Evolutionary conservation across 202 grass and related monocot genomes (phyloP).

Genomic region (Saccharum hybrid): DNA sequence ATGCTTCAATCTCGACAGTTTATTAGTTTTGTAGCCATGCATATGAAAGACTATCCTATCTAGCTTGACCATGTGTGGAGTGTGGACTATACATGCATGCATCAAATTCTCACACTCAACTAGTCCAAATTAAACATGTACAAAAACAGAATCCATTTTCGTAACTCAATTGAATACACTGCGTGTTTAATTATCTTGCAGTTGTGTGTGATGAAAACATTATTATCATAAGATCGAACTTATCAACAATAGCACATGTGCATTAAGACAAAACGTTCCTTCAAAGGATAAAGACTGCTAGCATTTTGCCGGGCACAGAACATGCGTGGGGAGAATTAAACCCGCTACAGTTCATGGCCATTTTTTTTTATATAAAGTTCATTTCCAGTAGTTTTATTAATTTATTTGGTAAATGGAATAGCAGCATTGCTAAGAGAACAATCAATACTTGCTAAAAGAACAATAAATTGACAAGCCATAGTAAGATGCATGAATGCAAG

Average conservation of each 20-base stretch:
- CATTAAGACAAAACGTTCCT: neutral
- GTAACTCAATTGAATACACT: neutral
- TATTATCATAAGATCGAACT: neutral
- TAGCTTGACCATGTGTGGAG: neutral
- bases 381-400: neutral
- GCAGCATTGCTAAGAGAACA: neutral
- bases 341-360: neutral
- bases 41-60: neutral
- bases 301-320: neutral
- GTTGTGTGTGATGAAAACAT: neutral
- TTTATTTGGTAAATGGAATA: neutral
- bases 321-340: neutral
- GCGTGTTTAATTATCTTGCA: neutral
- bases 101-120: neutral
- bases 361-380: no score
- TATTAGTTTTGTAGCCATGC: neutral
- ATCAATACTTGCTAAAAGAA: neutral
- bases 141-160: neutral
- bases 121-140: neutral
- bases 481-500: neutral
- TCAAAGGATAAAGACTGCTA: neutral
- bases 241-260: neutral
- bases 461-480: neutral
- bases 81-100: neutral
- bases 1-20: neutral